Base-by-base conservation (phyloP, 257 asterid species). In the Solanum appendiculatum region DNA sequence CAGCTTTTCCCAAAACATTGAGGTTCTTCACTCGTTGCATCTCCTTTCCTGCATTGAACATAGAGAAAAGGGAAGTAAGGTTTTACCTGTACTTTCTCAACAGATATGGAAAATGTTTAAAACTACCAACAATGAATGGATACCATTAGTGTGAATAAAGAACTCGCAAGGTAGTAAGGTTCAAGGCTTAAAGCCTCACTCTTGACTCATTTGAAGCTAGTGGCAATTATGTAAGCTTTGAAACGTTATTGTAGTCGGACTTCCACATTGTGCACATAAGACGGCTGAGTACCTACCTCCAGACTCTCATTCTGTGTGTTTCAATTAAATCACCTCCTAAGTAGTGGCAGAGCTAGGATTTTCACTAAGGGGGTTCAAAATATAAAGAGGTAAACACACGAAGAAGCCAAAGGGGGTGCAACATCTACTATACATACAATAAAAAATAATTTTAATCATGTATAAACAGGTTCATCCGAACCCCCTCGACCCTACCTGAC, bases 1-100 rank as follows among this genome's bases (percentile, higher is more conserved):
- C 81, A 72, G 98, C 88, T 83, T 93, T 95, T 27, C 92, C 91
- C 90, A 94, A 88, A 68, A 95, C 90, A 85, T 94, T 92, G 89
- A 97, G 87, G 16, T 88, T 78, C 84, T 91, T 88, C 97, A 90
- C 93, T 85, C 98, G 91, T 68, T 90, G 91, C 92, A 97, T 93
- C 90, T 95, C 99, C 37, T 88, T 88, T 86, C 94, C 99, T 95
- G 96, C 91, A 89, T 87, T 58, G 14, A 60, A 73, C 39, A 68
- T 10, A n/a, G 72, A 25, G 39, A 48, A 58, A 82, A 56, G 1
- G 68, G 6, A 44, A 40, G n/a, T 27, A n/a, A n/a, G n/a, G n/a
- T n/a, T n/a, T 44, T 69, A 33, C 54, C 80, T 36, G 63, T 46
- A 37, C 66, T 20, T 82, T 48, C 36, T 54, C 25, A 33, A 63